Percentiles rank a stretch among this genome's conserved stretches.
These are phyloP conservation scores for Cryphonectria carpinicola DNA, from an alignment of 2,329 filamentous ascomycete species.

Conservation along the genomic window DNA sequence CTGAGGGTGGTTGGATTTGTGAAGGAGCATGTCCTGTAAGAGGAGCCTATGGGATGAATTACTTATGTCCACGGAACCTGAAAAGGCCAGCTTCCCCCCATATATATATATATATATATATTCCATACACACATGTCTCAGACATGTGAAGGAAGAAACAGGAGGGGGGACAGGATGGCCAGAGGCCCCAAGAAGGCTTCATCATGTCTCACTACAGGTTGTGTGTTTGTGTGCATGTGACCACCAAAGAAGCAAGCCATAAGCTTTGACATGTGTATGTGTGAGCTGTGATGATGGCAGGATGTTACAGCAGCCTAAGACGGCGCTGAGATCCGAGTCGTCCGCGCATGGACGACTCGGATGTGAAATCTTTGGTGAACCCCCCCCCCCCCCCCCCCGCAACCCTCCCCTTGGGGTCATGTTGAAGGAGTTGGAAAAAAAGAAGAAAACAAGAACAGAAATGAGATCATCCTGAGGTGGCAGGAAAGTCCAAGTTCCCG, in stretches of 20 bases:
- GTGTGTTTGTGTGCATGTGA: neutral
- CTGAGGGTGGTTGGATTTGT: slow-evolving; percentile 31
- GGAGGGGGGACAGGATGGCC: neutral
- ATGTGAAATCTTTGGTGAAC: neutral
- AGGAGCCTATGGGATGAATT: neutral
- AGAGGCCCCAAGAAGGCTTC: neutral
- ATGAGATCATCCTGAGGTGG: slow-evolving; percentile 7
- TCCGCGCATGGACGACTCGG: neutral
- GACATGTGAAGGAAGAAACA: neutral
- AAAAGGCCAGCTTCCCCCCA: neutral
- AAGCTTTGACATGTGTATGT: neutral
- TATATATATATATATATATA: neutral
- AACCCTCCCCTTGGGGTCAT: neutral
- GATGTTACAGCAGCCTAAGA: neutral
- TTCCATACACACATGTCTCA: slow-evolving; percentile 1
- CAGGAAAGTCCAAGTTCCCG: neutral
- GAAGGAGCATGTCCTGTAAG: slow-evolving; percentile 2
- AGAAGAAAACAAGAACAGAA: neutral
- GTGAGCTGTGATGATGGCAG: neutral
- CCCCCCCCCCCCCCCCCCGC: too few species aligned
- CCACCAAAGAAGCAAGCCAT: neutral
- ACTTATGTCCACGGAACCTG: neutral
- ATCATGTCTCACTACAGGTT: neutral
- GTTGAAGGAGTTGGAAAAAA: neutral
- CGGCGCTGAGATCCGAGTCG: slow-evolving; percentile 3